Base-by-base conservation (phyloP, 345 rosid species). In the Viola odorata region DNA sequence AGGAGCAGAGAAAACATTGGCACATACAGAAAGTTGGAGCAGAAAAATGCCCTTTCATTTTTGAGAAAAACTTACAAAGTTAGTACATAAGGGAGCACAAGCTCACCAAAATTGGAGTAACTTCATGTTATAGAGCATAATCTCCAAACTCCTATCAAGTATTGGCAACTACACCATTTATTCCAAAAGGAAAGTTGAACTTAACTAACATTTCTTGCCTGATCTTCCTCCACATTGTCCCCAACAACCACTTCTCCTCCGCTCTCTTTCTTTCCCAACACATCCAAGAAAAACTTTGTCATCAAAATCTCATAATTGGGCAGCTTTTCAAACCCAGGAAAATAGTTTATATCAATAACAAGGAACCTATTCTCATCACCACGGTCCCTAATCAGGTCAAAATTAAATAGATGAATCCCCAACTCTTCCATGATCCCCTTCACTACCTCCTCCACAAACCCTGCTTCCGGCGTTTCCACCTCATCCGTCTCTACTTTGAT, bases 261-360 rank as follows among this genome's bases (percentile, higher is more conserved):
- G 37, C 45, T 45, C 32, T 60, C 47, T 63, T 71, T 78, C 62
- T 70, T 70, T 5, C 61, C 41, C 51, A 81, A 61, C 66, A 82
- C 61, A 51, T 73, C 72, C 68, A 69, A 63, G 65, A 82, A 71
- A 71, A 86, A 86, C 37, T 75, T 63, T 1, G 87, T 84, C 74
- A 86, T 65, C 1, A 84, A 50, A 37, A 75, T 60, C 78, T 81
- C 87, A 50, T 73, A 86, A 63, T 66, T 62, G 0, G 92, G 89
- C 81, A 84, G 71, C 79, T 86, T 86, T 5, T 80, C 85, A 47
- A 76, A 86, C 40, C 92, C 87, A 38, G 89, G 89, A 60, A 86
- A 84, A 77, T 86, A 86, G 76, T 86, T 86, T 57, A 86, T 73
- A 69, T 86, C 92, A 57, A 86, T 77, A 0, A 86, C 71, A 32